phyloP scores from a whole-genome alignment of 345 rosid species.

The Microthlaspi erraticum region DNA sequence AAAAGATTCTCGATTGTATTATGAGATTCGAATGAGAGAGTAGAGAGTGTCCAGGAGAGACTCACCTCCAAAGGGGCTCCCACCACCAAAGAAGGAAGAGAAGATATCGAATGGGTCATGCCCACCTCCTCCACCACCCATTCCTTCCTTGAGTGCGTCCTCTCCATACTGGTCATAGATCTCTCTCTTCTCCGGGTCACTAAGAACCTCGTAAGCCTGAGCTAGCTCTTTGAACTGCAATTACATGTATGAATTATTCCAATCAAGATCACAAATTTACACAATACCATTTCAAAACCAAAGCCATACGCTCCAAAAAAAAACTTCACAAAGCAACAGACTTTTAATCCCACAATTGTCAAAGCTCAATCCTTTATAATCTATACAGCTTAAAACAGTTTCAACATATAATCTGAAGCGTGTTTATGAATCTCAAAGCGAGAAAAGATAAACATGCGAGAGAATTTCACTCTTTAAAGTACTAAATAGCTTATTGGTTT shows the following conservation, averaged over 20 bases:
- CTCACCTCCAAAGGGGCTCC: slow-evolving; percentile 56
- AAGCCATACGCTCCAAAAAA: not conserved
- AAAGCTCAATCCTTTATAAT: not conserved
- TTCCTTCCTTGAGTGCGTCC: slow-evolving; percentile 94
- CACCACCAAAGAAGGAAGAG: slow-evolving; percentile 69
- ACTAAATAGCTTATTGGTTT: not conserved
- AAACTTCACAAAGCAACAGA: not conserved
- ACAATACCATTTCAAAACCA: not conserved
- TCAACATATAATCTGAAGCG: not conserved
- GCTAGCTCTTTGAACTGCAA: slow-evolving; percentile 87
- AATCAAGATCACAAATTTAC: no score
- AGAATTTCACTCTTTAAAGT: no score
- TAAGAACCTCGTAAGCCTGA: slow-evolving; percentile 86
- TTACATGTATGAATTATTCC: no score
- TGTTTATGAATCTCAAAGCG: no score
- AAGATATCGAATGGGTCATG: slow-evolving; percentile 92
- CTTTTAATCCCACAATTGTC: not conserved
- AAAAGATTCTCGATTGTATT: slow-evolving; percentile 55
- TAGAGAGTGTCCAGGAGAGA: no score
- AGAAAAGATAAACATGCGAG: no score
- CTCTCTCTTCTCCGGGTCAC: slow-evolving; percentile 91
- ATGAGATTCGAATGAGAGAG: slow-evolving; percentile 48
- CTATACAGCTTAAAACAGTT: not conserved
- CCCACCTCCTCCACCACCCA: slow-evolving; percentile 65
- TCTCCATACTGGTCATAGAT: slow-evolving; percentile 90